phyloP scores from a whole-genome alignment of 306 rosid species.

The Gastrolobium bilobum region DNA sequence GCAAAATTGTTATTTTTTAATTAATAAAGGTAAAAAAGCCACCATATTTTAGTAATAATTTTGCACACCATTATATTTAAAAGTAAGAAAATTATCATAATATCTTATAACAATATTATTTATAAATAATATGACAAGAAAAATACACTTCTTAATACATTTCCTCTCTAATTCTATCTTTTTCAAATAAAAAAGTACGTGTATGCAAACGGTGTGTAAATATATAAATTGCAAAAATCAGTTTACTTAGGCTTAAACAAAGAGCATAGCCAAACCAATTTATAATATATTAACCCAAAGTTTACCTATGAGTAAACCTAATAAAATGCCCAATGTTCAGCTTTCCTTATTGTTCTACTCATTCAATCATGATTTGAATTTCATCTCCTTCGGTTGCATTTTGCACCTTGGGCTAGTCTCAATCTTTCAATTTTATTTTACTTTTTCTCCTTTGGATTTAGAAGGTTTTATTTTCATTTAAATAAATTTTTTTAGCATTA shows the following conservation, averaged over 20 bases:
- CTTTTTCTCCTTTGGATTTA: not conserved
- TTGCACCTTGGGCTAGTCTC: not conserved
- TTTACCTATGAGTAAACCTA: not conserved
- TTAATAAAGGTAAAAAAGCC: too few relatives aligned
- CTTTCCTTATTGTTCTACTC: not conserved
- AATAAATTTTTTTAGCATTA: not conserved
- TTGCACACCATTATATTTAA: not conserved
- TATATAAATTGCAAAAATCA: not conserved
- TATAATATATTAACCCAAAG: not conserved
- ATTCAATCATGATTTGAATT: not conserved
- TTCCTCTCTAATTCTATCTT: not conserved
- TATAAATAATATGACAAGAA: not conserved
- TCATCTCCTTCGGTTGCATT: not conserved
- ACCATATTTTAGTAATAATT: too few relatives aligned
- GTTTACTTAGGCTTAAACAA: slow-evolving; percentile 18
- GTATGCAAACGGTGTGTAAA: not conserved
- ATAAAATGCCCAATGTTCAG: not conserved
- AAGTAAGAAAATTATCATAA: not conserved
- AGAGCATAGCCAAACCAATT: not conserved
- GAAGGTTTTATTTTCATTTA: not conserved
- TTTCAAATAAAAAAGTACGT: not conserved
- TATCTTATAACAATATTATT: not conserved
- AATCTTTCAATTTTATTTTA: not conserved
- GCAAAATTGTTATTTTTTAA: too few relatives aligned
- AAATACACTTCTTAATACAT: not conserved